Base-by-base conservation (phyloP, 768 basidiomycete species). In the Gloeophyllum trabeum region DNA sequence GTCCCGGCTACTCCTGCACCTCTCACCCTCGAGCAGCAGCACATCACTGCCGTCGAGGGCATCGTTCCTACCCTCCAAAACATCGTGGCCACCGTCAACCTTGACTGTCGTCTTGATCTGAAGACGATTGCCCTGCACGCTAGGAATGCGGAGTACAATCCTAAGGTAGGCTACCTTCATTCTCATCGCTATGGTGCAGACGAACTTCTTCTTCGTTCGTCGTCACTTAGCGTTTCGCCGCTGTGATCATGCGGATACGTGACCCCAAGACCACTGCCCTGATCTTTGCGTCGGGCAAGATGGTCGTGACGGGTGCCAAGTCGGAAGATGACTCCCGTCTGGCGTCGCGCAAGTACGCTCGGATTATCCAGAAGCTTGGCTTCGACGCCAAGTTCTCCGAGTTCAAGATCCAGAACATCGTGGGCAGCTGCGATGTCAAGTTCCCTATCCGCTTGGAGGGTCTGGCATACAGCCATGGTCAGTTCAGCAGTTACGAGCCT, bases 371-470 rank as follows among this genome's bases (percentile, higher is more conserved):
- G 70, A 98, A 99, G 64, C 81, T 98, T 41, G 96, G 96, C 22
- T 99, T 99, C 64, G 94, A 98, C 48, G 93, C 94, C 54, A 97
- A 97, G 67, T 98, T 98, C 62, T 90, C 89, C 30, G 94, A 99
- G 62, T 98, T 98, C 71, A 99, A 98, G 68, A 98, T 98, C 40
- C 94, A 98, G 71, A 99, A 98, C 63, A 98, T 98, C 38, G 96
- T 98, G 24, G 94, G 93, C 36, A 85, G 81, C 57, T 97, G 94
- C 63, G 94, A 99, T 58, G 94, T 97, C 57, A 94, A 93, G 67
- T 98, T 99, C 69, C 94, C 96, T 47, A 98, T 98, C 57, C 79
- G 96, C 48, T 67, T 98, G 55, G 96, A 98, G 67, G 96, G 96
- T 41, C 72, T 99, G 48, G 93, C 94, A 2, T 99, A 94, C 67